These are phyloP conservation scores for Mucor velutinosus DNA, from an alignment of 371 early-diverging fungal species.

Conservation along the genomic window DNA sequence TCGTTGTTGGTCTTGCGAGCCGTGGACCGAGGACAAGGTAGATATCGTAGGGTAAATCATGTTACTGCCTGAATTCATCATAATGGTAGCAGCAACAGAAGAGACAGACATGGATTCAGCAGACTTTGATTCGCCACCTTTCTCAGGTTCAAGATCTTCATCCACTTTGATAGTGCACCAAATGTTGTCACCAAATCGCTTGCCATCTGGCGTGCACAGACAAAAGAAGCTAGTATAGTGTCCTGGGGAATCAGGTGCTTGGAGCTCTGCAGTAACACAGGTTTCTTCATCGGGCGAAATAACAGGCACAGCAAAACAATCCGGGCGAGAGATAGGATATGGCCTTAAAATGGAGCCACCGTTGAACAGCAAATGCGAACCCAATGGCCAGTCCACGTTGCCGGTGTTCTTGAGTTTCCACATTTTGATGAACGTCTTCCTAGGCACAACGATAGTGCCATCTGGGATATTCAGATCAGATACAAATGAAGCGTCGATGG, in stretches of 20 bases:
- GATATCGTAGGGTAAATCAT: constrained; percentile 20
- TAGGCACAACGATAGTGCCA: constrained; percentile 50
- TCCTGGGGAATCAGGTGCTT: constrained; percentile 67
- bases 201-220: constrained; percentile 58
- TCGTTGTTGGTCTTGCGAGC: background rate
- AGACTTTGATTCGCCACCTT: background rate
- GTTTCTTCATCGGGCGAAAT: constrained; percentile 54
- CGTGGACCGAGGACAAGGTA: background rate
- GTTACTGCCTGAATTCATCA: constrained; percentile 6
- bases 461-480: constrained; percentile 73
- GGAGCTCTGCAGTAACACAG: constrained; percentile 63
- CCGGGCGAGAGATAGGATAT: constrained; percentile 30
- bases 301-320: constrained; percentile 46
- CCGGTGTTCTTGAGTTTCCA: constrained; percentile 75
- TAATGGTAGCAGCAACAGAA: background rate
- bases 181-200: constrained; percentile 65
- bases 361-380: constrained; percentile 55
- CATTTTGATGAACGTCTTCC: constrained; percentile 44
- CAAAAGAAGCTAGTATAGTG: constrained; percentile 67
- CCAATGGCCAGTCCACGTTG: constrained; percentile 63
- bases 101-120: background rate
- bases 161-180: constrained; percentile 67
- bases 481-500: constrained; percentile 52
- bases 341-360: constrained; percentile 51
- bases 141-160: constrained; percentile 13